Evolutionary conservation across 2,329 filamentous ascomycete species (phyloP).

Genomic region (Cercospora nicotianae): DNA sequence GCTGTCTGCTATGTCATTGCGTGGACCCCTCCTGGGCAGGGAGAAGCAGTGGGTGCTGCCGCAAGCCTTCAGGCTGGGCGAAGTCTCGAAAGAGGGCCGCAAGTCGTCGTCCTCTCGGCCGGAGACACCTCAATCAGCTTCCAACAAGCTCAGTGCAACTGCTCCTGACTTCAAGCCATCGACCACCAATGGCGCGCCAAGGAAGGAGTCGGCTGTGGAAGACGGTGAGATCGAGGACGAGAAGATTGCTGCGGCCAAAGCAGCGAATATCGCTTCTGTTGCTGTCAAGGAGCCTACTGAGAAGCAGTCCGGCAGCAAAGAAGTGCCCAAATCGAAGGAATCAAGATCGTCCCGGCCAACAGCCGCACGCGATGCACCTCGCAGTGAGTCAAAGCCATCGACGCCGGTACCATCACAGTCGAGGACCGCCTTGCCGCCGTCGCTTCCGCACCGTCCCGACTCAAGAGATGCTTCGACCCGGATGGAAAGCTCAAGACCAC

Average conservation of each 20-base stretch:
- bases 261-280: conserved; percentile 24
- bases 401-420: conserved; percentile 27
- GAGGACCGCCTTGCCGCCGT: conserved; percentile 19
- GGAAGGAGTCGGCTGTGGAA: conserved; percentile 48
- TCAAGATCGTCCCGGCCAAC: background rate
- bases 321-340: conserved; percentile 3
- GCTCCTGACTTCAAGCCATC: conserved; percentile 66
- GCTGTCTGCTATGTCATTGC: conserved; percentile 69
- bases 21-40: conserved; percentile 67
- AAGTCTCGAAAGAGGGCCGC: conserved; percentile 31
- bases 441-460: conserved; percentile 38
- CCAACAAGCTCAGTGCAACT: conserved; percentile 52
- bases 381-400: conserved; percentile 26
- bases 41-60: conserved; percentile 71
- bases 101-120: conserved; percentile 39
- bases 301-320: conserved; percentile 1
- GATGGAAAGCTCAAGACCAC: conserved; percentile 32
- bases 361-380: conserved; percentile 16
- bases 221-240: conserved; percentile 72
- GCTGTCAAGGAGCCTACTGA: background rate
- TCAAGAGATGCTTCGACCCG: conserved; percentile 36
- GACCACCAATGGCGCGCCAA: conserved; percentile 37
- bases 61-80: conserved; percentile 61
- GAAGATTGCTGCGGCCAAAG: conserved; percentile 40
- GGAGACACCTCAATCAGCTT: conserved; percentile 45